phyloP scores from a whole-genome alignment of 1,139 yeast genomes.

The Yamadazyma diddensiae region DNA sequence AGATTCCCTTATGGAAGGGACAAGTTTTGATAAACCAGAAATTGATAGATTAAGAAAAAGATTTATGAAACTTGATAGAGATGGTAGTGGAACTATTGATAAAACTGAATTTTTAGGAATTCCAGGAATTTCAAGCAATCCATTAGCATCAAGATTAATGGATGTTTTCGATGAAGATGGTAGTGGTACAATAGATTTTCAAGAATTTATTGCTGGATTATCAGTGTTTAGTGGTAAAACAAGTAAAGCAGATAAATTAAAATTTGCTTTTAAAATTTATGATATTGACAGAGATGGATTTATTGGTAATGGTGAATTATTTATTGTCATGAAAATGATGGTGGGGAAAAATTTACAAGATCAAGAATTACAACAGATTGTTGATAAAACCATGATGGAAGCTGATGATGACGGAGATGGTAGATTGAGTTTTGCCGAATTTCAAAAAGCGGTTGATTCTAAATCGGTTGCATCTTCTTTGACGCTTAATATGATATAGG shows the following conservation, averaged over 20 bases:
- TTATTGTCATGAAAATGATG: slow-evolving; percentile 92
- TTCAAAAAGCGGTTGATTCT: slow-evolving; percentile 68
- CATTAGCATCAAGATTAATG: slow-evolving; percentile 83
- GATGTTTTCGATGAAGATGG: slow-evolving; percentile 94
- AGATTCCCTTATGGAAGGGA: slow-evolving; percentile 69
- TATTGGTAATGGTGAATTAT: slow-evolving; percentile 93
- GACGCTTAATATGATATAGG: slow-evolving; percentile 45
- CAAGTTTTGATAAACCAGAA: slow-evolving; percentile 86
- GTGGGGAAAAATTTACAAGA: slow-evolving; percentile 89
- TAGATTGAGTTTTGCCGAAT: slow-evolving; percentile 80
- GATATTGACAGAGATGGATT: slow-evolving; percentile 95
- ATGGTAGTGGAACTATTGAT: slow-evolving; percentile 89
- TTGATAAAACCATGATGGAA: slow-evolving; percentile 93
- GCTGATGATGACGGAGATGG: slow-evolving; percentile 94
- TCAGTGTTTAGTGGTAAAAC: slow-evolving; percentile 93
- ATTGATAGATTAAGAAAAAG: slow-evolving; percentile 87
- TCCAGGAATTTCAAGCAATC: slow-evolving; percentile 90
- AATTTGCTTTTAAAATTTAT: slow-evolving; percentile 89
- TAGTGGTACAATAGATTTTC: slow-evolving; percentile 91
- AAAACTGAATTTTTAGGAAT: slow-evolving; percentile 85
- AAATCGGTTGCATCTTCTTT: slow-evolving; percentile 60
- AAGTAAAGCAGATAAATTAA: slow-evolving; percentile 74
- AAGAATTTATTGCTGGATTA: slow-evolving; percentile 87
- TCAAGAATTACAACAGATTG: slow-evolving; percentile 88
- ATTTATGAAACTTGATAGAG: slow-evolving; percentile 93